Percentiles rank a stretch among this genome's conserved stretches.
Evolutionary conservation across 129 eudicot genomes (phyloP).

Genomic region (Artemisia tridentata): DNA sequence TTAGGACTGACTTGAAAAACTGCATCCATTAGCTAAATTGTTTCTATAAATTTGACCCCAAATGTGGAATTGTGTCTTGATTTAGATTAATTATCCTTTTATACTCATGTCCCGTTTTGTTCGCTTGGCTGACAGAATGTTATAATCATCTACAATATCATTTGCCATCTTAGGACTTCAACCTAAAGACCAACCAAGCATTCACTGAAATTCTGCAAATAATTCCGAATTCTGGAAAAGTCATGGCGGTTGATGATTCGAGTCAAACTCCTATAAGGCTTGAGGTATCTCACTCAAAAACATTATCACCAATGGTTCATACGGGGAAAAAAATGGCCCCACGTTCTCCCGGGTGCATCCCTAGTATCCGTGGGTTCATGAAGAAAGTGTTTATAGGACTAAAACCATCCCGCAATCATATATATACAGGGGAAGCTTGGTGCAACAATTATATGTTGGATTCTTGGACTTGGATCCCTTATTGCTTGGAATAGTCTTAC

Average conservation of each 20-base stretch:
- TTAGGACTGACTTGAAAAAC: neutral
- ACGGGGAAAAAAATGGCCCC: neutral
- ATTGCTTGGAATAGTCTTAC: slow-evolving; percentile 53
- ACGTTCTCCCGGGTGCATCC: neutral
- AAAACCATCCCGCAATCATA: neutral
- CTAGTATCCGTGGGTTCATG: neutral
- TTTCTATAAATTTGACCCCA: neutral
- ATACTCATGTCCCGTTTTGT: neutral
- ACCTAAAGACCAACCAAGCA: neutral
- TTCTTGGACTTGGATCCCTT: slow-evolving; percentile 63
- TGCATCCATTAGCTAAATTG: neutral
- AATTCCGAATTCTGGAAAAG: neutral
- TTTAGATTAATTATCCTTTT: neutral
- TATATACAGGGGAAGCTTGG: slow-evolving; percentile 43
- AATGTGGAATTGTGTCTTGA: no score
- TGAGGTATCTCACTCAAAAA: slow-evolving; percentile 32
- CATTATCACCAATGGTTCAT: neutral
- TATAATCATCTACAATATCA: neutral
- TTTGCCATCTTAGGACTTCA: slow-evolving; percentile 12
- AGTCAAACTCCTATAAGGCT: slow-evolving; percentile 32
- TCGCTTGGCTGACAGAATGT: neutral
- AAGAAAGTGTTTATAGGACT: neutral
- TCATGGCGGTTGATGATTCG: slow-evolving; percentile 22
- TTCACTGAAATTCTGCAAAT: neutral
- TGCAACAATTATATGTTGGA: slow-evolving; percentile 45